Evolutionary conservation across 2,329 filamentous ascomycete species (phyloP).

Genomic region (Westerdykella sp.): DNA sequence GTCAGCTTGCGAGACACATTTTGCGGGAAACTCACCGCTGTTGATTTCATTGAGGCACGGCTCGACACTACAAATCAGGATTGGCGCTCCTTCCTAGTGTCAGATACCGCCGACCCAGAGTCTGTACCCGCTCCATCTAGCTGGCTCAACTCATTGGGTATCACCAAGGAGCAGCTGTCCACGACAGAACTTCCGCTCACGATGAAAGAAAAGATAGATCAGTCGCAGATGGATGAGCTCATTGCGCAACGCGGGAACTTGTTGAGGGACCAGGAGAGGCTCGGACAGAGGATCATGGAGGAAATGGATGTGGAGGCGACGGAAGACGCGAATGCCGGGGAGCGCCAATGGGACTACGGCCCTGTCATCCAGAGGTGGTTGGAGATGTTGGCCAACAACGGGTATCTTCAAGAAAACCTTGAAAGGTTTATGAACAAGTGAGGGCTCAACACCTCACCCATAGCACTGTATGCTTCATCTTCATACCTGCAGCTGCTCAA

Average conservation of each 20-base stretch:
- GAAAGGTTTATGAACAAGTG: constrained; percentile 14
- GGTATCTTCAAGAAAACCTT: constrained; percentile 44
- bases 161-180: constrained; percentile 13
- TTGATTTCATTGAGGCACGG: constrained; percentile 37
- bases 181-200: constrained; percentile 9
- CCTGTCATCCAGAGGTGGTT: constrained; percentile 65
- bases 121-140: constrained; percentile 6
- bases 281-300: constrained; percentile 39
- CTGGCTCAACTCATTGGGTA: constrained; percentile 10
- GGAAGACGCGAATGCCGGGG: constrained; percentile 49
- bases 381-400: constrained; percentile 61
- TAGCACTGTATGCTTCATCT: not conserved
- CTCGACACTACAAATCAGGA: constrained; percentile 37
- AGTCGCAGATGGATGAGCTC: constrained; percentile 15
- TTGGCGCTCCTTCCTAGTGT: constrained; percentile 39
- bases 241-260: constrained; percentile 14
- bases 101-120: constrained; percentile 8
- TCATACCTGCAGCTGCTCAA: not conserved
- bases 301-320: constrained; percentile 44
- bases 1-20: constrained; percentile 41
- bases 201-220: constrained; percentile 13
- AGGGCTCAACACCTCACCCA: not conserved
- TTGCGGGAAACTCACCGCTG: constrained; percentile 41
- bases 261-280: constrained; percentile 20
- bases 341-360: constrained; percentile 61